A percentile compares a stretch with the other conserved stretches of the same genome.
Evolutionary conservation across 2,329 filamentous ascomycete species (phyloP).

Genomic region (Xylaria sp.): DNA sequence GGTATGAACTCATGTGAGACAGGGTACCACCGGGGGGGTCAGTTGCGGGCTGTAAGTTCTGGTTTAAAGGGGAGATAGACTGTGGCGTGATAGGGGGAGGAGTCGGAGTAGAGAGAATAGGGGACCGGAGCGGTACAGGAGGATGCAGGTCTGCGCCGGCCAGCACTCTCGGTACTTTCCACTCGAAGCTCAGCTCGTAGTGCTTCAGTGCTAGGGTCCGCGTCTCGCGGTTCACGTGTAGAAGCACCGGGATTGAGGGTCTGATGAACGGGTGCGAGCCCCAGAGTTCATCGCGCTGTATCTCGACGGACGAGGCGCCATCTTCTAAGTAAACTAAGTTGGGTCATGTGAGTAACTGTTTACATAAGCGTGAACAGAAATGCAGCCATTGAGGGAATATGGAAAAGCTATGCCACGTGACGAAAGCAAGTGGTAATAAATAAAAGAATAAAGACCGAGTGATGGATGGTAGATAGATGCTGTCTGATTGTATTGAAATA

Average conservation of each 20-base stretch:
- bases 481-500: slow-evolving; percentile 40
- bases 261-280: slow-evolving; percentile 39
- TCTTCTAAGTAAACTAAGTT: slow-evolving; percentile 28
- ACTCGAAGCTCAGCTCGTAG: slow-evolving; percentile 61
- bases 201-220: slow-evolving; percentile 55
- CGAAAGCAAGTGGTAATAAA: not conserved
- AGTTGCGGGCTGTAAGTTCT: not conserved
- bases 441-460: not conserved
- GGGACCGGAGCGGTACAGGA: slow-evolving; percentile 27
- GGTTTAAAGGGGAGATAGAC: not conserved
- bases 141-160: slow-evolving; percentile 29
- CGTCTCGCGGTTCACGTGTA: slow-evolving; percentile 58
- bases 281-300: slow-evolving; percentile 31
- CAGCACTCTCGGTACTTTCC: slow-evolving; percentile 58
- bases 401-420: not conserved
- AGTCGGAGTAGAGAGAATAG: not conserved
- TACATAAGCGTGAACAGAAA: not conserved
- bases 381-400: not conserved
- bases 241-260: slow-evolving; percentile 54
- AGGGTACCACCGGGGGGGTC: not conserved
- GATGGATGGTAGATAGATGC: not conserved
- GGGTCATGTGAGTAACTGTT: not conserved
- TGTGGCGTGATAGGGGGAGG: not conserved
- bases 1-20: slow-evolving; percentile 30
- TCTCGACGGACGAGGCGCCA: slow-evolving; percentile 19